These are phyloP conservation scores for Flaveria linearis DNA, from an alignment of 129 eudicot genomes.

Conservation along the genomic window DNA sequence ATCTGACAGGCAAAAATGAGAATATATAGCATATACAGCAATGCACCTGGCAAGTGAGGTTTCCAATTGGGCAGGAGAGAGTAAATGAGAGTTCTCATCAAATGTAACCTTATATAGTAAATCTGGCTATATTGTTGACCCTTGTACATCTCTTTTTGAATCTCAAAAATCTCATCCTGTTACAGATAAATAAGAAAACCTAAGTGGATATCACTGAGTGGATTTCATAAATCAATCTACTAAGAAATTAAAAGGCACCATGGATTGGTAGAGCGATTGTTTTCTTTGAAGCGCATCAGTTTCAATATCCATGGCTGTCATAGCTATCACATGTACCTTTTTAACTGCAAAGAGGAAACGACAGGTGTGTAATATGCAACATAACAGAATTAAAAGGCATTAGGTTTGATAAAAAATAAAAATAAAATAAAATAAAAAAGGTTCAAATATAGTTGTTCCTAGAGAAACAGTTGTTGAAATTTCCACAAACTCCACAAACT, in stretches of 20 bases:
- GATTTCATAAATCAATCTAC: neutral
- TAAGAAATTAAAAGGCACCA: slow-evolving; percentile 41
- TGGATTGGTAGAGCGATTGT: slow-evolving; percentile 55
- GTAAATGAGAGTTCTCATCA: slow-evolving; percentile 78
- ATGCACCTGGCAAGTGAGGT: slow-evolving; percentile 81
- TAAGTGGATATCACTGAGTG: neutral
- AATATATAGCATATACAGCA: neutral
- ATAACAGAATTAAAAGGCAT: neutral
- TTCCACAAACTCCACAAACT: slow-evolving; percentile 4
- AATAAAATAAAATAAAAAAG: neutral
- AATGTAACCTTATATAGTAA: slow-evolving; percentile 75
- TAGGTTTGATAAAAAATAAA: neutral
- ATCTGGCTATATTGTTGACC: slow-evolving; percentile 97
- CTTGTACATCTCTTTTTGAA: slow-evolving; percentile 76
- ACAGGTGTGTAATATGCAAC: slow-evolving; percentile 11
- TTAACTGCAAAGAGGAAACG: slow-evolving; percentile 23
- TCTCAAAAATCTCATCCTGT: slow-evolving; percentile 72
- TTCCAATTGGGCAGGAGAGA: slow-evolving; percentile 90
- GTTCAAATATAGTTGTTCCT: too few species aligned
- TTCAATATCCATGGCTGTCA: slow-evolving; percentile 71
- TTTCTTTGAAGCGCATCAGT: slow-evolving; percentile 48
- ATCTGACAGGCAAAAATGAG: neutral
- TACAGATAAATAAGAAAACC: neutral
- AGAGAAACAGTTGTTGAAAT: too few species aligned
- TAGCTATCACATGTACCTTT: slow-evolving; percentile 34